Conservation (phyloP, 805 yeast genomes). For the Starmerella vaccinii region DNA sequence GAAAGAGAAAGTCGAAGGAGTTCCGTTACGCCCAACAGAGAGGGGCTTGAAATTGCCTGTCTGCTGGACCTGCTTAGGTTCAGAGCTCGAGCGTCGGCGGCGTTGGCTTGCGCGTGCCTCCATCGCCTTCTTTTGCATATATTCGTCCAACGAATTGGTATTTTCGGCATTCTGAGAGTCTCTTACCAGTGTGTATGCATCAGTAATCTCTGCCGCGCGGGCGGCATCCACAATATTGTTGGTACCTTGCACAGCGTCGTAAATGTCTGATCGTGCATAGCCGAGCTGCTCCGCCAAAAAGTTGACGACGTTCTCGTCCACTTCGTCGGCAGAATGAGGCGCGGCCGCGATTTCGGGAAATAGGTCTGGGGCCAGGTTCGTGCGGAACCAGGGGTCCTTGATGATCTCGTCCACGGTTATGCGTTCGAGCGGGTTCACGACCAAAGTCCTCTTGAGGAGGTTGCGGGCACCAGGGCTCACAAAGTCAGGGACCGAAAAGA, state of each 20-base stretch:
- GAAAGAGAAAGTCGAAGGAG: conserved; percentile 34
- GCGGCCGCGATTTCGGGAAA: conserved; percentile 42
- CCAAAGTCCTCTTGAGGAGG: conserved; percentile 77
- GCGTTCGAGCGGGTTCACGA: conserved; percentile 87
- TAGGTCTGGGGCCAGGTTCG: conserved; percentile 68
- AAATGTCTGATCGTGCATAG: conserved; percentile 71
- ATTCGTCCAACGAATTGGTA: conserved; percentile 21
- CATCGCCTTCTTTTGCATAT: conserved; percentile 21
- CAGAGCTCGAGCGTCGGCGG: conserved; percentile 7
- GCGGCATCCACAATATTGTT: conserved; percentile 36
- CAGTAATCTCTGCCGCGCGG: conserved; percentile 60
- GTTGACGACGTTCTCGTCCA: conserved; percentile 66
- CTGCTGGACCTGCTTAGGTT: background rate
- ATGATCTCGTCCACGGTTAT: conserved; percentile 85
- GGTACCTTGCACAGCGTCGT: conserved; percentile 41
- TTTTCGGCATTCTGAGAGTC: conserved; percentile 49
- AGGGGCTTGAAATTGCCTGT: conserved; percentile 16
- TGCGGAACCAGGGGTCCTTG: conserved; percentile 89
- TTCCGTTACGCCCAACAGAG: conserved; percentile 23
- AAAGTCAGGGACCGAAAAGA: conserved; percentile 79
- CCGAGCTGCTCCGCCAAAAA: conserved; percentile 80
- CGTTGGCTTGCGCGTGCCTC: conserved; percentile 11
- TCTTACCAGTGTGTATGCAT: conserved; percentile 72
- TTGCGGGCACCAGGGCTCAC: conserved; percentile 76
- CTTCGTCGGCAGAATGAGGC: conserved; percentile 22